These are phyloP conservation scores for Warburgia ugandensis DNA, from an alignment of 164 flowering plant species.

Conservation along the genomic window DNA sequence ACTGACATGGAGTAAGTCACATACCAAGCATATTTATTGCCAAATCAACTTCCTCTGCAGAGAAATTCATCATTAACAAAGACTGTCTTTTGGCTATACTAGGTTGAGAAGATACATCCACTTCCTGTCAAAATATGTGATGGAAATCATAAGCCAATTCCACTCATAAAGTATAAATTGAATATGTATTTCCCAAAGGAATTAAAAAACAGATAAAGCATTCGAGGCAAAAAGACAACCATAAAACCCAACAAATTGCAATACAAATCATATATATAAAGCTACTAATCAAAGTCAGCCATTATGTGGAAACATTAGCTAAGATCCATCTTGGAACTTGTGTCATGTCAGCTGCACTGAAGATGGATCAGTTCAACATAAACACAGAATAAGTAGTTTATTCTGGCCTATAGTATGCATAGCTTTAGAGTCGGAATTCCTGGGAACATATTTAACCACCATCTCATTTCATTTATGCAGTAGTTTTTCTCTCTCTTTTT, in stretches of 20 bases:
- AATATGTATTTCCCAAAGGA: not conserved
- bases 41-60: constrained; percentile 55
- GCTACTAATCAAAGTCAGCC: no score
- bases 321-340: not conserved
- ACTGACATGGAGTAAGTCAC: constrained; percentile 8
- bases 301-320: not conserved
- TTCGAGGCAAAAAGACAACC: not conserved
- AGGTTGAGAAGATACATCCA: constrained; percentile 22
- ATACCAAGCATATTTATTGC: constrained; percentile 77
- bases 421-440: no score
- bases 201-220: not conserved
- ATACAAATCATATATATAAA: not conserved
- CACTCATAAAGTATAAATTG: not conserved
- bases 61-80: constrained; percentile 65
- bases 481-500: no score
- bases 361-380: no score
- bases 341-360: no score
- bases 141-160: constrained; percentile 1
- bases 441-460: no score
- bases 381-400: no score
- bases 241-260: not conserved
- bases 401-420: no score
- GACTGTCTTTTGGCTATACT: constrained; percentile 38
- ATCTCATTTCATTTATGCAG: no score
- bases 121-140: constrained; percentile 41